A percentile compares a stretch with the other conserved stretches of the same genome.
These are phyloP conservation scores for Chalciporus sp. DNA, from an alignment of 1,284 basidiomycete genomes.

Conservation along the genomic window DNA sequence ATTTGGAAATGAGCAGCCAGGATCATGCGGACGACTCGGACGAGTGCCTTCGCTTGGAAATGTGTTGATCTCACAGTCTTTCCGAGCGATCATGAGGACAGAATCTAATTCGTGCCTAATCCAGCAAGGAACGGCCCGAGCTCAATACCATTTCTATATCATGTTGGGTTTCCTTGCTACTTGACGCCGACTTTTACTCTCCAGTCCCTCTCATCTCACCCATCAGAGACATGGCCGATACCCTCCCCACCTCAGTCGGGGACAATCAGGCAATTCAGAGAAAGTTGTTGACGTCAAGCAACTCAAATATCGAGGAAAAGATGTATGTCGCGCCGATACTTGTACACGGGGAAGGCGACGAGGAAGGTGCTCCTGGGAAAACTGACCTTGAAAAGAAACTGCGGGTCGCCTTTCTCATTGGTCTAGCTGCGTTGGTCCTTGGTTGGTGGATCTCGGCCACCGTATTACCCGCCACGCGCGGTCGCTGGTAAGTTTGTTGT, in stretches of 20 bases:
- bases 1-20: too few relatives aligned
- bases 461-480: slow-evolving; percentile 65
- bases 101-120: background rate
- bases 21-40: too few relatives aligned
- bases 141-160: slow-evolving; percentile 2
- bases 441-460: slow-evolving; percentile 84
- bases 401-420: slow-evolving; percentile 50
- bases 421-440: slow-evolving; percentile 61
- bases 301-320: slow-evolving; percentile 24
- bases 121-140: background rate
- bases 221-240: slow-evolving; percentile 22
- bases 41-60: background rate
- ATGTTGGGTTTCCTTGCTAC: background rate
- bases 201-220: background rate
- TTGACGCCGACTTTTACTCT: background rate
- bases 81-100: slow-evolving; percentile 9
- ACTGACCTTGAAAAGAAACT: slow-evolving; percentile 28
- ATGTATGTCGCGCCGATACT: slow-evolving; percentile 18
- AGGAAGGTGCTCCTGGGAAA: slow-evolving; percentile 18
- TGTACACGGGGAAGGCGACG: slow-evolving; percentile 28
- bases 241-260: background rate
- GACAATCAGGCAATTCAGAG: slow-evolving; percentile 19
- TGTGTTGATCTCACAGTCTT: background rate
- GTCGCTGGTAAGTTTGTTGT: slow-evolving; percentile 57
- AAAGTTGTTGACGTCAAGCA: slow-evolving; percentile 17